A percentile compares a stretch with the other conserved stretches of the same genome.
Conservation (phyloP, 495 filamentous ascomycete species). For the Hamigera avellanea region DNA sequence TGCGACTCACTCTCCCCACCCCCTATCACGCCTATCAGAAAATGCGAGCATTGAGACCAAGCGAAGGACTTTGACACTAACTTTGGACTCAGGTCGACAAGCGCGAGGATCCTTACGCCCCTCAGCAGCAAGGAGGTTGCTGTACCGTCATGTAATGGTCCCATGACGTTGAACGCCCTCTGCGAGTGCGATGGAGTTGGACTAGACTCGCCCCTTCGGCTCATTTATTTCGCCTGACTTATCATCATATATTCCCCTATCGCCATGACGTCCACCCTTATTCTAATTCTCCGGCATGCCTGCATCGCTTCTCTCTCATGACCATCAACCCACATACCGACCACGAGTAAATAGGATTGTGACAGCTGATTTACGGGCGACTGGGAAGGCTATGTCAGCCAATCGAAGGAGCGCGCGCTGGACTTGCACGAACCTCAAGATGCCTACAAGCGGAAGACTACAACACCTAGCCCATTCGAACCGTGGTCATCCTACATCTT, state of each 20-base stretch:
- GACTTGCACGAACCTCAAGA: constrained; percentile 26
- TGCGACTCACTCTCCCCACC: constrained; percentile 15
- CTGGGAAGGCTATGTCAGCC: constrained; percentile 13
- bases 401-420: constrained; percentile 27
- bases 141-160: constrained; percentile 79
- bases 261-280: constrained; percentile 23
- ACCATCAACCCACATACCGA: not conserved
- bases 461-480: too few species aligned
- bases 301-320: constrained; percentile 4
- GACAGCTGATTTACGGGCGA: constrained; percentile 4
- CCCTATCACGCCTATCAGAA: constrained; percentile 2
- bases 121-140: constrained; percentile 80
- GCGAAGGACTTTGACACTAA: constrained; percentile 5
- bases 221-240: constrained; percentile 1
- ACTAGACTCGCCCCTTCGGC: not conserved
- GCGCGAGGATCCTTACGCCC: constrained; percentile 92
- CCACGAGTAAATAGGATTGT: constrained; percentile 2
- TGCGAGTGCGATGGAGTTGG: constrained; percentile 4
- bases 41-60: not conserved
- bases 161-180: constrained; percentile 16
- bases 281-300: constrained; percentile 8
- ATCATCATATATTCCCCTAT: constrained; percentile 13
- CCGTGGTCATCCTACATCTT: too few species aligned
- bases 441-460: too few species aligned
- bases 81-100: constrained; percentile 53